Conservation (phyloP, 257 asterid genomes). For the Thymus mandschuricus region DNA sequence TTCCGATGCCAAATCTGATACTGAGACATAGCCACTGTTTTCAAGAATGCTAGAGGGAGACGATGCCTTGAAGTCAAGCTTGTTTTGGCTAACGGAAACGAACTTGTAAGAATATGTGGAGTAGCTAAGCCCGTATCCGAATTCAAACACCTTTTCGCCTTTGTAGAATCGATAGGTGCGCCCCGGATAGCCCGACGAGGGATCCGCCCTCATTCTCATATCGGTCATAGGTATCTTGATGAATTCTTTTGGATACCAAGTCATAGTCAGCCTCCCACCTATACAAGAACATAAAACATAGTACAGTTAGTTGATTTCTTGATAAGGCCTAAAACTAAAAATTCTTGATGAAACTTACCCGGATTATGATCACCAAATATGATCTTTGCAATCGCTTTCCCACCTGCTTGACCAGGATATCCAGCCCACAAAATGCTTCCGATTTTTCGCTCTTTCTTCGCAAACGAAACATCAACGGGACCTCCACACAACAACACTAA, state of each 20-base stretch:
- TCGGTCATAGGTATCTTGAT: constrained; percentile 67
- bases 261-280: constrained; percentile 77
- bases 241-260: constrained; percentile 82
- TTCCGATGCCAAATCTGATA: constrained; percentile 2
- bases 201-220: constrained; percentile 73
- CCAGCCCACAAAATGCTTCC: constrained; percentile 85
- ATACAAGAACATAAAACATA: constrained; percentile 2
- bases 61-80: constrained; percentile 37
- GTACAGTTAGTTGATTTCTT: not conserved
- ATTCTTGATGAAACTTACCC: constrained; percentile 38
- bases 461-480: constrained; percentile 70
- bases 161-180: constrained; percentile 75
- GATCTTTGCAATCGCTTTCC: constrained; percentile 66
- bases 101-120: constrained; percentile 60
- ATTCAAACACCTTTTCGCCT: constrained; percentile 64
- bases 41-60: not conserved
- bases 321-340: not conserved
- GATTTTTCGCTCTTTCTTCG: constrained; percentile 53
- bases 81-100: constrained; percentile 38
- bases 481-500: constrained; percentile 73
- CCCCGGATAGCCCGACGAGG: constrained; percentile 66
- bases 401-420: constrained; percentile 84
- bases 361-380: constrained; percentile 81
- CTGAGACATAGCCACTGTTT: not conserved
- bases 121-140: constrained; percentile 82